phyloP scores from a whole-genome alignment of 371 early-diverging fungal species.

The Apophysomyces variabilis region DNA sequence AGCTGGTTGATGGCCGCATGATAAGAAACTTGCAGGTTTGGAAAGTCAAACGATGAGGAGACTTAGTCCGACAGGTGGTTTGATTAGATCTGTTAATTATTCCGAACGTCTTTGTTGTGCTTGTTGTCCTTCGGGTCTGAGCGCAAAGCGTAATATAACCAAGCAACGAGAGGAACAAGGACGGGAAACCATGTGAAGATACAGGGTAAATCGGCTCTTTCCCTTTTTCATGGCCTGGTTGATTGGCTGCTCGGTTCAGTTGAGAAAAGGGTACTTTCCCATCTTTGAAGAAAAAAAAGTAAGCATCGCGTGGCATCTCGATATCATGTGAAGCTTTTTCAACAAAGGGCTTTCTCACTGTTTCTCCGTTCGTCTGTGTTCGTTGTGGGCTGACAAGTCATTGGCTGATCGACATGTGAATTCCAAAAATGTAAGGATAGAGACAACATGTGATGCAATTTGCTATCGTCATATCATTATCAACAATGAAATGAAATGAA shows the following conservation, averaged over 20 bases:
- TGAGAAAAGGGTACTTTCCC: too few relatives aligned
- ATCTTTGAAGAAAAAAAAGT: not conserved
- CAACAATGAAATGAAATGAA: too few relatives aligned
- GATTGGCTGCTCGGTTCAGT: not conserved
- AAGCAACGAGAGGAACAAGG: too few relatives aligned
- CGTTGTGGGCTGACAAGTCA: slow-evolving; percentile 3
- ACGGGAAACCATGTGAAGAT: too few relatives aligned
- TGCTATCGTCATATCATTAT: not conserved
- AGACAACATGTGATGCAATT: slow-evolving; percentile 7
- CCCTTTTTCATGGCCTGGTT: slow-evolving; percentile 7
- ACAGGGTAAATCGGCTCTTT: slow-evolving; percentile 3
- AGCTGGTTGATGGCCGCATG: too few relatives aligned
- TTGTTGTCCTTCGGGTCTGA: too few relatives aligned
- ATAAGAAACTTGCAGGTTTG: too few relatives aligned
- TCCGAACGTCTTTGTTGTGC: too few relatives aligned
- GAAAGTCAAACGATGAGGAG: too few relatives aligned
- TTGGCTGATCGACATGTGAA: slow-evolving; percentile 10
- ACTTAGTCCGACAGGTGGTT: too few relatives aligned
- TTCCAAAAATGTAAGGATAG: not conserved
- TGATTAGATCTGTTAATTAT: too few relatives aligned
- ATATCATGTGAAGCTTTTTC: not conserved
- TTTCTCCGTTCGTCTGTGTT: not conserved
- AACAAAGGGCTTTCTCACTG: not conserved
- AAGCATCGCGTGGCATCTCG: slow-evolving; percentile 5
- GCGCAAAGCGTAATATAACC: too few relatives aligned